phyloP scores from a whole-genome alignment of 257 asterid genomes.

The Vinca minor region DNA sequence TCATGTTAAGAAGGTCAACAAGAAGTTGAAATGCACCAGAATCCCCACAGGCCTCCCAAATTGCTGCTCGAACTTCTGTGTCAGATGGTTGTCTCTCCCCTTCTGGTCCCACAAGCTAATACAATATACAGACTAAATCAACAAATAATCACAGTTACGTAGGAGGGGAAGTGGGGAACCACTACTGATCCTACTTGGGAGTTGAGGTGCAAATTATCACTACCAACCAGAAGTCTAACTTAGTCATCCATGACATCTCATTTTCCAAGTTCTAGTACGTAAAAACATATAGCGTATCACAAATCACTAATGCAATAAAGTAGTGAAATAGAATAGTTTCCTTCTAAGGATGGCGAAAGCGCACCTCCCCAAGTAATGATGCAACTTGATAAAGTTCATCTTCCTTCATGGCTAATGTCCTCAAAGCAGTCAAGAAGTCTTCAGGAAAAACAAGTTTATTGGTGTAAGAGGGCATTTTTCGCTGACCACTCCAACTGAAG shows the following conservation, averaged over 20 bases:
- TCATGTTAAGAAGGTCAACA: conserved; percentile 74
- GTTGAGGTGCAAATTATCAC: no score
- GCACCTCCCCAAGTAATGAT: conserved; percentile 76
- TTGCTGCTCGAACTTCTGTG: conserved; percentile 64
- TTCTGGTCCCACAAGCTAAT: conserved; percentile 65
- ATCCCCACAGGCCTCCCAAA: conserved; percentile 96
- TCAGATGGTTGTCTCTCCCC: conserved; percentile 69
- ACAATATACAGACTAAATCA: neutral
- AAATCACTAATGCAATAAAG: neutral
- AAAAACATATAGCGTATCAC: neutral
- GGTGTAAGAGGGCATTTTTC: conserved; percentile 58
- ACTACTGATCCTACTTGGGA: no score
- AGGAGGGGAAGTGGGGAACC: no score
- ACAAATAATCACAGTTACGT: no score
- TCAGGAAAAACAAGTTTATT: conserved; percentile 76
- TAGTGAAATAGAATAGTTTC: neutral
- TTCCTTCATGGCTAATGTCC: conserved; percentile 81
- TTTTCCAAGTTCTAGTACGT: neutral
- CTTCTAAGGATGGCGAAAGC: conserved; percentile 4
- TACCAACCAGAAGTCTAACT: neutral
- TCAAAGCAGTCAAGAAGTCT: conserved; percentile 66
- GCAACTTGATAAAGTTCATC: conserved; percentile 57
- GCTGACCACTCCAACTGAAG: conserved; percentile 76
- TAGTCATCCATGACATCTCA: neutral
- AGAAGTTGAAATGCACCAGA: conserved; percentile 78